Conservation (phyloP, 257 asterid species). For the Coffea eugenioides region DNA sequence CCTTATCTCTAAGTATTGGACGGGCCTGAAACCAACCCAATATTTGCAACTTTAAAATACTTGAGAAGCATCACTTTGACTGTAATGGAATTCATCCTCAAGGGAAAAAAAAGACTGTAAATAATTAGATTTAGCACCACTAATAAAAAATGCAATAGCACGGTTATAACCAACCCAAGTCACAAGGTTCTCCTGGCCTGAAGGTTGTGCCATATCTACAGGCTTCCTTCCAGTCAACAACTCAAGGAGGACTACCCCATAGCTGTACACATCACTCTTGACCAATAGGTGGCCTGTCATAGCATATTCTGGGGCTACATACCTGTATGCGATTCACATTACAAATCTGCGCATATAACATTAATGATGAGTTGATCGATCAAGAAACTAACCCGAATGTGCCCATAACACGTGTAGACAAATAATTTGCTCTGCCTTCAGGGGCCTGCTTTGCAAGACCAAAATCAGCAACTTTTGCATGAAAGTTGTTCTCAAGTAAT, state of each 20-base stretch:
- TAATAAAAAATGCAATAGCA: background rate
- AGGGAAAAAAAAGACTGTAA: background rate
- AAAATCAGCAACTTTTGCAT: slow-evolving; percentile 97
- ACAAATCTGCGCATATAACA: slow-evolving; percentile 11
- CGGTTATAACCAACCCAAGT: slow-evolving; percentile 67
- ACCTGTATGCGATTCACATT: slow-evolving; percentile 41
- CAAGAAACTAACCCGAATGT: slow-evolving; percentile 81
- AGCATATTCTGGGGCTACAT: slow-evolving; percentile 98
- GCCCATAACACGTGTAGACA: slow-evolving; percentile 99
- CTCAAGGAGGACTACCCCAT: slow-evolving; percentile 96
- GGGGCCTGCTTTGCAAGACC: slow-evolving; percentile 98
- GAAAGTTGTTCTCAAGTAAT: slow-evolving; percentile 84
- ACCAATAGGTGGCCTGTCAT: slow-evolving; percentile 98
- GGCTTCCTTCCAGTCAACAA: slow-evolving; percentile 91
- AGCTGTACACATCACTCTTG: slow-evolving; percentile 97
- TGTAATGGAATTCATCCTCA: background rate
- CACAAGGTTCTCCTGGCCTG: slow-evolving; percentile 97
- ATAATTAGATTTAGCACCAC: background rate
- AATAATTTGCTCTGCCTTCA: slow-evolving; percentile 84
- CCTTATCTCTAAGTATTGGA: slow-evolving; percentile 79
- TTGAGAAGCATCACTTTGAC: slow-evolving; percentile 1
- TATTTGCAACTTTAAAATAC: background rate
- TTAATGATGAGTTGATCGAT: background rate
- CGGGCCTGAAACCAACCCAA: slow-evolving; percentile 62
- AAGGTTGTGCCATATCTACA: slow-evolving; percentile 93